These are phyloP conservation scores for Agrostemma githago DNA, from an alignment of 148 eudicot species.

Conservation along the genomic window DNA sequence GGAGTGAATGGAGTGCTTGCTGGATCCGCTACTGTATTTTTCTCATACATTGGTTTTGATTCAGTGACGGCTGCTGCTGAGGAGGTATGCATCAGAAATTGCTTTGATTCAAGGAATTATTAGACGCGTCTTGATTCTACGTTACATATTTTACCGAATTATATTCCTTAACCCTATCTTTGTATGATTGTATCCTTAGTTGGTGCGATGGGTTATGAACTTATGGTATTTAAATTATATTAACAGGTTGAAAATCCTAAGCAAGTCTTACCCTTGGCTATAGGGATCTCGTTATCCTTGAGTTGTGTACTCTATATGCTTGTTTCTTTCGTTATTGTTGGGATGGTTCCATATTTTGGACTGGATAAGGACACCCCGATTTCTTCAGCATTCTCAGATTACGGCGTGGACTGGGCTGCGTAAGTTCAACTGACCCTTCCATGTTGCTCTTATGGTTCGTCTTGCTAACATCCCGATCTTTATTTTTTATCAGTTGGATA, in stretches of 20 bases:
- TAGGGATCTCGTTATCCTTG: slow-evolving; percentile 49
- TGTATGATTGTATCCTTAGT: neutral
- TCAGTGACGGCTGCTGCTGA: slow-evolving; percentile 66
- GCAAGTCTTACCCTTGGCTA: slow-evolving; percentile 56
- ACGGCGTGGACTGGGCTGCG: slow-evolving; percentile 68
- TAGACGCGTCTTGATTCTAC: neutral
- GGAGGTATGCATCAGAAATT: slow-evolving; percentile 33
- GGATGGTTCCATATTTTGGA: slow-evolving; percentile 56
- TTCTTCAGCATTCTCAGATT: slow-evolving; percentile 61
- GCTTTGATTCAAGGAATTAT: neutral
- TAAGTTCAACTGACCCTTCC: slow-evolving; percentile 33
- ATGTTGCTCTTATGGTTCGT: neutral
- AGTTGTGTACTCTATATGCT: slow-evolving; percentile 67
- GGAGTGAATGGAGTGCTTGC: slow-evolving; percentile 58
- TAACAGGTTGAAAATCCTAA: slow-evolving; percentile 69
- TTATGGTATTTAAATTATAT: neutral
- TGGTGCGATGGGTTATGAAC: neutral
- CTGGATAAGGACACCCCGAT: slow-evolving; percentile 67
- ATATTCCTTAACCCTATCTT: neutral
- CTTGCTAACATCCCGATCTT: slow-evolving; percentile 9
- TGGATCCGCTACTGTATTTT: slow-evolving; percentile 69
- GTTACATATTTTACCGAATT: neutral
- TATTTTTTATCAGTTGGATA: neutral
- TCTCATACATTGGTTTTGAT: slow-evolving; percentile 67
- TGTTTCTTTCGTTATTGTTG: slow-evolving; percentile 61